Base-by-base conservation (phyloP, 139 green algal genomes). In the Protoeuglena noctilucae region DNA sequence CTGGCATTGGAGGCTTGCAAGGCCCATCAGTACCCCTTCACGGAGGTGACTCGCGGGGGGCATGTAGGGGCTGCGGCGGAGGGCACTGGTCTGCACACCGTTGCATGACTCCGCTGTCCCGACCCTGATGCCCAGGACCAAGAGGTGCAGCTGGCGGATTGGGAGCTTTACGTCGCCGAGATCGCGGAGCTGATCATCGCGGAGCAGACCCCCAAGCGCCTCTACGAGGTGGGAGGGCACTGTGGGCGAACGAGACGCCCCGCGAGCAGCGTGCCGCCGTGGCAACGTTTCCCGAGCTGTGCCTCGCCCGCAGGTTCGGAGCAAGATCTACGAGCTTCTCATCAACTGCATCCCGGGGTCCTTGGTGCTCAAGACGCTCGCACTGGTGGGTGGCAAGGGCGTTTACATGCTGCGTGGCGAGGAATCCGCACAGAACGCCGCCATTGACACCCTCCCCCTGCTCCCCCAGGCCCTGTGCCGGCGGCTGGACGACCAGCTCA, bases 291-390 rank as follows among this genome's bases (percentile, higher is more conserved):
- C n/a, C n/a, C n/a, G n/a, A n/a, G n/a, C n/a, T n/a, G n/a, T n/a
- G n/a, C n/a, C n/a, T n/a, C n/a, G 9, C 22, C 16, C 51, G 7
- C 49, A 69, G 48, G 71, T 89, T 21, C 79, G 90, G 2, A 79
- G 81, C 54, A 94, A 93, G 71, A 54, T 96, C 46, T 97, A 97
- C 61, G 88, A 97, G 75, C 77, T 97, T 57, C 69, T 97, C 26
- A 73, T 84, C 54, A 97, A 97, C 73, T 95, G 85, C 73, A 85
- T 98, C 30, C 90, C 90, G 0, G 70, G 87, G 0, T 81, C 93
- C 62, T 56, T 95, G 45, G 82, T 92, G 49, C 53, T 90, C 21
- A 73, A 75, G 67, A 43, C 63, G 23, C 43, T 50, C 54, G 60
- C 56, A 5, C 40, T 9, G 24, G 65, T 40, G 22, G 7, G 24